Base-by-base conservation (phyloP, 768 basidiomycete species). In the Mycena pura region DNA sequence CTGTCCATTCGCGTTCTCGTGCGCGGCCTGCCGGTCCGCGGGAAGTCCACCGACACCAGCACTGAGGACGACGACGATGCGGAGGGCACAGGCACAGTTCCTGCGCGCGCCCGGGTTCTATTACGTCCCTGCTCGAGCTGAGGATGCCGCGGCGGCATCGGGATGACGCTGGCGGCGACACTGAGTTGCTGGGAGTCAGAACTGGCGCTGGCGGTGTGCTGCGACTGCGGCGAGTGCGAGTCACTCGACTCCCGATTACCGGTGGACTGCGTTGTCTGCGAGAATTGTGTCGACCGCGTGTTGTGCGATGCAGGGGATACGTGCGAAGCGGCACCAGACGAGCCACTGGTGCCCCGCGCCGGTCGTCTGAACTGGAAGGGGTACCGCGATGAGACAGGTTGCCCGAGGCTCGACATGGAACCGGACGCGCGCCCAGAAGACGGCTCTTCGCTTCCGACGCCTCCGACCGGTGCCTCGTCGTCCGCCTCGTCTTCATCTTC, bases 361-460 rank as follows among this genome's bases (percentile, higher is more conserved):
- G 84, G 83, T 2, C 81, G 81, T 19, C 87, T 86, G 73, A 85
- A 84, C 52, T 84, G 80, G 81, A 91, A 90, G 10, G 89, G 90
- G 68, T 88, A 90, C 0, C 87, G 82, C 22, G 90, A 86, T 31
- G 77, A 73, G 51, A 94, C 80, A 1, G 91, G 92, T 22, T 90
- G 88, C 3, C 93, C 93, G 6, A 95, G 83, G 62, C 89, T 91
- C 3, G 92, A 94, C 87, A 95, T 87, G 8, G 93, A 94, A 19
- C 86, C 90, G 0, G 91, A 92, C 5, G 85, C 89, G 17, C 87
- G 82, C 39, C 85, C 86, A 5, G 86, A 83, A 0, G 88, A 87
- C 28, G 72, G 75, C 39, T 79, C 80, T 43, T 81, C 82, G 50
- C 77, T 78, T 40, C 76, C 77, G 39, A 73, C 76, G 5, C 56